These are phyloP conservation scores for Suillus variegatus DNA, from an alignment of 768 basidiomycete genomes.

Conservation along the genomic window DNA sequence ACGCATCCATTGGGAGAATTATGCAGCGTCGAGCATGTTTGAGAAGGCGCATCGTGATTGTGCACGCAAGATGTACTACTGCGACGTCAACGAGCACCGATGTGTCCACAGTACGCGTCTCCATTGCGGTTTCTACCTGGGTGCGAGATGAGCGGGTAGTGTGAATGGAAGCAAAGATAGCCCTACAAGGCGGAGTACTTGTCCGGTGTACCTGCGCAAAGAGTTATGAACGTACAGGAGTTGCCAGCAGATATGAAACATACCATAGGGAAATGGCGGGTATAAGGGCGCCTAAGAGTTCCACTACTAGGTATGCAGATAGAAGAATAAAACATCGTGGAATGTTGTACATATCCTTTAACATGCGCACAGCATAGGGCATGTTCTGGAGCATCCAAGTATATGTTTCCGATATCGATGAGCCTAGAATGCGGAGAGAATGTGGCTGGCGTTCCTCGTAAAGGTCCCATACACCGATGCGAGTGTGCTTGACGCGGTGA, in stretches of 20 bases:
- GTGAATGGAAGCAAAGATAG: no score
- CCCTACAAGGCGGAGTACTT: no score
- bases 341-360: constrained; percentile 59
- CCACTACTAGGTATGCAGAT: no score
- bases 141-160: no score
- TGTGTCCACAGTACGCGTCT: no score
- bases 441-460: constrained; percentile 53
- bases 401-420: constrained; percentile 45
- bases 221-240: no score
- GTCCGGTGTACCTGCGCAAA: no score
- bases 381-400: constrained; percentile 48
- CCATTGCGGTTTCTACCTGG: no score
- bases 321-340: no score
- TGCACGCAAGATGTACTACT: constrained; percentile 43
- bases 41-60: constrained; percentile 47
- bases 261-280: constrained; percentile 69
- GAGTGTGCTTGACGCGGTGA: constrained; percentile 19
- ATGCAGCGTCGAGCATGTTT: constrained; percentile 39
- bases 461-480: constrained; percentile 71
- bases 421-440: constrained; percentile 35
- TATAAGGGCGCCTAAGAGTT: constrained; percentile 38
- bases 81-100: no score
- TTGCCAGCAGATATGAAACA: constrained; percentile 11
- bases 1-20: constrained; percentile 51
- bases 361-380: constrained; percentile 68